Evolutionary conservation across 2,329 filamentous ascomycete genomes (phyloP).

Genomic region (Penicillium hesseltinei): DNA sequence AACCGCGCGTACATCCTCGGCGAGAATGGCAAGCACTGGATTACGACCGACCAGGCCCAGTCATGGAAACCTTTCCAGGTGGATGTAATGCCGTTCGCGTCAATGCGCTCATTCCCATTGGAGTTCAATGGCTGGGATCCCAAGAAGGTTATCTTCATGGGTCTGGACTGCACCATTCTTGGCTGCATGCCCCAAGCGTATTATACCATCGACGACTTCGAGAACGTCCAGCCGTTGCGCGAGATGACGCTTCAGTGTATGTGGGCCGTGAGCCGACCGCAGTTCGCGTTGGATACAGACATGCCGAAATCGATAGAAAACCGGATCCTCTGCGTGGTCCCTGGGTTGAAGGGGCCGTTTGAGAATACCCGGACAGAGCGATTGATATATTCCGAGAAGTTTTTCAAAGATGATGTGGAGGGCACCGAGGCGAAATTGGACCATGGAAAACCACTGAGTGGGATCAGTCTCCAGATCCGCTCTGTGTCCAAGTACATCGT

Average conservation of each 20-base stretch:
- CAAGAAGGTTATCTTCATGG: constrained; percentile 81
- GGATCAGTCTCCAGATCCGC: constrained; percentile 72
- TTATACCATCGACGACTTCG: constrained; percentile 87
- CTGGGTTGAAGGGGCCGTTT: constrained; percentile 67
- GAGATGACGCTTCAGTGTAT: constrained; percentile 72
- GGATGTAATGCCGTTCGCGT: constrained; percentile 56
- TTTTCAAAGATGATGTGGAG: constrained; percentile 61
- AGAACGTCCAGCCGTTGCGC: constrained; percentile 63
- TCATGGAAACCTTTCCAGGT: constrained; percentile 75
- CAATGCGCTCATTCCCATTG: constrained; percentile 52
- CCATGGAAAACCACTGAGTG: constrained; percentile 69
- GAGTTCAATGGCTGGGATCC: constrained; percentile 81
- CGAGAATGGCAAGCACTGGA: constrained; percentile 68
- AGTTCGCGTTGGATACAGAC: constrained; percentile 60
- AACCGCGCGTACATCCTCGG: constrained; percentile 80
- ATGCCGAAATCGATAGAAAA: constrained; percentile 63
- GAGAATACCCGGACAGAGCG: constrained; percentile 65
- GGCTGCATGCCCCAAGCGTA: constrained; percentile 62
- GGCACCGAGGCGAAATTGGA: constrained; percentile 73
- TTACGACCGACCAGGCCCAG: constrained; percentile 78
- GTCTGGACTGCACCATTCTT: constrained; percentile 64
- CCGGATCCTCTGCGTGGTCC: constrained; percentile 76
- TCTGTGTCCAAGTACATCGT: constrained; percentile 83
- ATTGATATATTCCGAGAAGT: constrained; percentile 78
- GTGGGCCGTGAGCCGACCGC: constrained; percentile 76